Conservation (phyloP, 2,329 filamentous ascomycete species). For the Cryphonectria nitschkei region DNA sequence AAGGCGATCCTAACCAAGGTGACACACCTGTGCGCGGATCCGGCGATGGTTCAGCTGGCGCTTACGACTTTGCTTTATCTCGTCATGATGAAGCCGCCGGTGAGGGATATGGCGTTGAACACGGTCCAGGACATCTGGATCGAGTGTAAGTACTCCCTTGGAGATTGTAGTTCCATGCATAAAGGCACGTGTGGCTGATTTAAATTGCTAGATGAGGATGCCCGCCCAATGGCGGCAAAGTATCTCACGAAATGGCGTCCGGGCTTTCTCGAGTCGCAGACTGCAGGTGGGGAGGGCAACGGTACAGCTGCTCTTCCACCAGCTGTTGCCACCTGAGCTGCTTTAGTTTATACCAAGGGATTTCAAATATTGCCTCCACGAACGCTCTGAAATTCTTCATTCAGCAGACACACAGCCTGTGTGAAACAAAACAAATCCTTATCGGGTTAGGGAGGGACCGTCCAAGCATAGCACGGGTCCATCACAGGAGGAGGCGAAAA, state of each 20-base stretch:
- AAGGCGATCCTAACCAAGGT: slow-evolving; percentile 73
- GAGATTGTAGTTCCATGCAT: neutral
- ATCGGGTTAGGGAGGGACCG: neutral
- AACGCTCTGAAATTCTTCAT: neutral
- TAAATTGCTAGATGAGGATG: slow-evolving; percentile 57
- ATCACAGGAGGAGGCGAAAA: neutral
- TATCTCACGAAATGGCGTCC: slow-evolving; percentile 66
- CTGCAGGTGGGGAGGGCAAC: slow-evolving; percentile 7
- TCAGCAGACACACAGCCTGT: neutral
- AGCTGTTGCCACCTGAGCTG: slow-evolving; percentile 20
- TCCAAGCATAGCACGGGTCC: slow-evolving; percentile 10
- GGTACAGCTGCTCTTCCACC: slow-evolving; percentile 16
- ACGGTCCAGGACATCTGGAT: slow-evolving; percentile 69
- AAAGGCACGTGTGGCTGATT: slow-evolving; percentile 5
- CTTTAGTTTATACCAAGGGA: neutral
- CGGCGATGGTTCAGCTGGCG: slow-evolving; percentile 65
- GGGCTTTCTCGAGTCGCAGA: slow-evolving; percentile 49
- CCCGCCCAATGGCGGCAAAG: slow-evolving; percentile 64
- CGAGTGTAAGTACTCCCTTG: slow-evolving; percentile 57
- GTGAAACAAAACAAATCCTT: neutral
- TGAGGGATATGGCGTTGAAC: slow-evolving; percentile 65
- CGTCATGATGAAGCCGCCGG: slow-evolving; percentile 69
- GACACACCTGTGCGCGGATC: slow-evolving; percentile 67
- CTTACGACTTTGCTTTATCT: slow-evolving; percentile 68
- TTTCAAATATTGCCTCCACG: neutral